phyloP scores from a whole-genome alignment of 805 yeast species.

The Starmerella bacillaris region DNA sequence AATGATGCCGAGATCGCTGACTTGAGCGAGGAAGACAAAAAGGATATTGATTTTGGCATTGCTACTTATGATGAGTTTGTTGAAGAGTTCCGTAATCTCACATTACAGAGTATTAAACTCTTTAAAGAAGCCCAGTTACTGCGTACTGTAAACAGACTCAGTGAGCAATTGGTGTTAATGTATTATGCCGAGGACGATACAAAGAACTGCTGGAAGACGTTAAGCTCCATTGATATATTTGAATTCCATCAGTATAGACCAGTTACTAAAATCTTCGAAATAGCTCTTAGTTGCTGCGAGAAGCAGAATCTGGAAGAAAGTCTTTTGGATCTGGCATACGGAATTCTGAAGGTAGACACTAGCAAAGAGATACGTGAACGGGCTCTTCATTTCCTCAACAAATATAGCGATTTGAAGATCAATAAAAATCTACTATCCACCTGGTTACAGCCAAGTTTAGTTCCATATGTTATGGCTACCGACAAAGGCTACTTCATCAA shows the following conservation, averaged over 20 bases:
- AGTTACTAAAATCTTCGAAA: constrained; percentile 31
- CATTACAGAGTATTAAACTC: constrained; percentile 38
- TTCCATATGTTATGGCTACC: constrained; percentile 25
- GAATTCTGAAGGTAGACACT: constrained; percentile 15
- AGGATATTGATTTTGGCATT: constrained; percentile 15
- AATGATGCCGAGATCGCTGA: constrained; percentile 17
- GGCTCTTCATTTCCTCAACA: too few species aligned
- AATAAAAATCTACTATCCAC: too few species aligned
- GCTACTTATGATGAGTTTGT: constrained; percentile 24
- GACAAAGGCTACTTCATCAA: constrained; percentile 25
- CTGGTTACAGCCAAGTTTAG: constrained; percentile 25
- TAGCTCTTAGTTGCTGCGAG: constrained; percentile 48
- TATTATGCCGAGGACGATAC: constrained; percentile 39
- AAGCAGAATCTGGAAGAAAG: constrained; percentile 16
- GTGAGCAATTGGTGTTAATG: constrained; percentile 61
- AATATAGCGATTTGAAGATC: too few species aligned
- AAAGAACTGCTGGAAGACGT: constrained; percentile 40
- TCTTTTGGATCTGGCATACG: constrained; percentile 19
- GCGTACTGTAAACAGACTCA: constrained; percentile 52
- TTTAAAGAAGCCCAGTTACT: constrained; percentile 37
- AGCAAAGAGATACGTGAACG: too few species aligned
- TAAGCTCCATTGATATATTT: constrained; percentile 18
- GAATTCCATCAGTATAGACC: neutral
- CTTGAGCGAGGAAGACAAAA: constrained; percentile 3
- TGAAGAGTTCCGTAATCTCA: constrained; percentile 31